Percentiles rank a stretch among this genome's conserved stretches.
Evolutionary conservation across 2,329 filamentous ascomycete genomes (phyloP).

Genomic region (Aspergillus caelatus): DNA sequence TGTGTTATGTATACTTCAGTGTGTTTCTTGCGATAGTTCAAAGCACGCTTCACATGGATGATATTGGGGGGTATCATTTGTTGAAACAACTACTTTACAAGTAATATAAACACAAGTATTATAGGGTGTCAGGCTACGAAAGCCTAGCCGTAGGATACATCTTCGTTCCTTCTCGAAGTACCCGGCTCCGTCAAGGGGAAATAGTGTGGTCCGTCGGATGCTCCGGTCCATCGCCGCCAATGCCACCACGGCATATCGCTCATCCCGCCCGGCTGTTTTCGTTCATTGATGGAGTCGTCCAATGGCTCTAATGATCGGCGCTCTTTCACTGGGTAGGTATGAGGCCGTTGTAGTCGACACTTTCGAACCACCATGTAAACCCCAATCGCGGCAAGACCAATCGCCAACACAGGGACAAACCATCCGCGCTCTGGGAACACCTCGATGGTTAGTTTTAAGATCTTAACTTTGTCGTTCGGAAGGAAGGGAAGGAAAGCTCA

Average conservation of each 20-base stretch:
- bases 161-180: background rate
- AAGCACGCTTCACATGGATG: background rate
- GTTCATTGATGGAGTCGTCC: slow-evolving; percentile 19
- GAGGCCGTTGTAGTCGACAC: slow-evolving; percentile 13
- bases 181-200: slow-evolving; percentile 30
- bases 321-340: slow-evolving; percentile 5
- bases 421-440: slow-evolving; percentile 13
- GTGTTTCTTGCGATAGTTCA: background rate
- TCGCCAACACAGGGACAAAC: slow-evolving; percentile 16
- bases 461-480: background rate
- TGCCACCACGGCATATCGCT: slow-evolving; percentile 33
- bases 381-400: slow-evolving; percentile 12
- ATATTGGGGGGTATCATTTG: background rate
- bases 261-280: slow-evolving; percentile 17
- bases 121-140: slow-evolving; percentile 3
- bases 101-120: background rate
- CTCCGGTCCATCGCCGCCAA: slow-evolving; percentile 31
- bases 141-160: background rate
- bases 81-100: background rate
- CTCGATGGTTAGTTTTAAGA: background rate
- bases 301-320: slow-evolving; percentile 19
- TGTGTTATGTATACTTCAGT: too few species aligned
- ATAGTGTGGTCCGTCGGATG: slow-evolving; percentile 23
- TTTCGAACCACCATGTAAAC: slow-evolving; percentile 15
- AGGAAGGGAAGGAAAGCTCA: slow-evolving; percentile 10